phyloP scores from a whole-genome alignment of 805 yeast genomes.

The Candida stauntonica region DNA sequence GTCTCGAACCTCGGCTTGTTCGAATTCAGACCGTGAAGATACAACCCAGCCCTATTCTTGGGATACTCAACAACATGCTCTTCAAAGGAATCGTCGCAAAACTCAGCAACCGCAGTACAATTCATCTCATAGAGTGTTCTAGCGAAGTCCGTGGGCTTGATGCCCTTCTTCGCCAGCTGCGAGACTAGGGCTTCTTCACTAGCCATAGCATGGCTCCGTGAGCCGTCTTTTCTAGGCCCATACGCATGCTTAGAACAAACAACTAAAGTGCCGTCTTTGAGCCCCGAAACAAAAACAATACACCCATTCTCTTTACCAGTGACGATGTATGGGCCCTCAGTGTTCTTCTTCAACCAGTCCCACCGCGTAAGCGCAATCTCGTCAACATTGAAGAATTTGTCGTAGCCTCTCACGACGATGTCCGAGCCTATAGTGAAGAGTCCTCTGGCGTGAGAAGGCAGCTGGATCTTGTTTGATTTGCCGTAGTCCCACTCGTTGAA shows the following conservation, averaged over 20 bases:
- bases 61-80: constrained; percentile 85
- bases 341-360: constrained; percentile 38
- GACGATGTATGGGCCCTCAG: constrained; percentile 74
- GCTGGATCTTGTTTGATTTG: constrained; percentile 36
- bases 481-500: constrained; percentile 89
- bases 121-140: constrained; percentile 42
- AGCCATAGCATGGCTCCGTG: constrained; percentile 67
- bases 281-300: constrained; percentile 76
- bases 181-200: constrained; percentile 56
- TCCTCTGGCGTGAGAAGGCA: constrained; percentile 84
- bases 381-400: constrained; percentile 83
- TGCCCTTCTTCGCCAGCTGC: constrained; percentile 44
- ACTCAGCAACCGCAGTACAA: constrained; percentile 86
- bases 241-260: constrained; percentile 92
- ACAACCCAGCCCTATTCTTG: constrained; percentile 68
- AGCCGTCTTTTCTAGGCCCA: constrained; percentile 54
- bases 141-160: constrained; percentile 51
- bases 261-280: constrained; percentile 67
- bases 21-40: constrained; percentile 81
- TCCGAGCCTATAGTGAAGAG: constrained; percentile 49
- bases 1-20: constrained; percentile 66
- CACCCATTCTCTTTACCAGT: constrained; percentile 94
- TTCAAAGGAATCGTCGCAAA: constrained; percentile 89
- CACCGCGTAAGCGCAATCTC: constrained; percentile 57
- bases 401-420: constrained; percentile 83